Evolutionary conservation across 2,329 filamentous ascomycete species (phyloP).

Genomic region (Cladorrhinum sp.): DNA sequence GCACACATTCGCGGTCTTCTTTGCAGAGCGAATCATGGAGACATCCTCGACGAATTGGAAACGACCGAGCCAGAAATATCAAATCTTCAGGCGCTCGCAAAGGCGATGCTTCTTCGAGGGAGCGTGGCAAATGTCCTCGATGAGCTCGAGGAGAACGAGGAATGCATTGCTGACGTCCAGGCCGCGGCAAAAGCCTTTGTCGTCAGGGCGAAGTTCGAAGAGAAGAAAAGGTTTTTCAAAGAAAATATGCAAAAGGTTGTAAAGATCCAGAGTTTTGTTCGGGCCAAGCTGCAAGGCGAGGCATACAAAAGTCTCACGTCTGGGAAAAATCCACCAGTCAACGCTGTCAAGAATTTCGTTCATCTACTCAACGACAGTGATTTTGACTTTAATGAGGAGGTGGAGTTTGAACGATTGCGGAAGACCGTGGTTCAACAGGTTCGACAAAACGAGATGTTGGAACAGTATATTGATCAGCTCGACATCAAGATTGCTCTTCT

Average conservation of each 20-base stretch:
- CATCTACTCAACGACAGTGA: conserved; percentile 97
- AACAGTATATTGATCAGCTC: conserved; percentile 96
- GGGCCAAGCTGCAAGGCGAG: conserved; percentile 92
- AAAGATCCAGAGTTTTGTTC: conserved; percentile 96
- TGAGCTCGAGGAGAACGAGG: conserved; percentile 80
- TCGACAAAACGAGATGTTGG: conserved; percentile 91
- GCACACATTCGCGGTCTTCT: conserved; percentile 63
- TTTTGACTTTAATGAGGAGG: conserved; percentile 97
- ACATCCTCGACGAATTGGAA: conserved; percentile 67
- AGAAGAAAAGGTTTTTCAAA: conserved; percentile 84
- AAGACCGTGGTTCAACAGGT: conserved; percentile 98
- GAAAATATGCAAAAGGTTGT: conserved; percentile 99
- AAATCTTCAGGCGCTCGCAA: conserved; percentile 69
- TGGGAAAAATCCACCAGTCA: conserved; percentile 94
- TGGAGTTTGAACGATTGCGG: conserved; percentile 90
- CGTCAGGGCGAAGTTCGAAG: conserved; percentile 71
- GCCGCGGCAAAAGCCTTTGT: conserved; percentile 69
- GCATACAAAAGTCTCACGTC: conserved; percentile 96
- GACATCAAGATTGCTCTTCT: conserved; percentile 98
- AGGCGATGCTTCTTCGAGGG: conserved; percentile 75
- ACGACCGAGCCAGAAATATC: conserved; percentile 65
- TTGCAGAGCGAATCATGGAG: conserved; percentile 57
- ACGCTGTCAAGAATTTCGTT: conserved; percentile 96
- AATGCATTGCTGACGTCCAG: conserved; percentile 72
- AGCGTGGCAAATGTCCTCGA: conserved; percentile 70